Evolutionary conservation across 768 basidiomycete genomes (phyloP), one percentile per base, ranked within the genome.

Genomic region (Collybia nuda): DNA sequence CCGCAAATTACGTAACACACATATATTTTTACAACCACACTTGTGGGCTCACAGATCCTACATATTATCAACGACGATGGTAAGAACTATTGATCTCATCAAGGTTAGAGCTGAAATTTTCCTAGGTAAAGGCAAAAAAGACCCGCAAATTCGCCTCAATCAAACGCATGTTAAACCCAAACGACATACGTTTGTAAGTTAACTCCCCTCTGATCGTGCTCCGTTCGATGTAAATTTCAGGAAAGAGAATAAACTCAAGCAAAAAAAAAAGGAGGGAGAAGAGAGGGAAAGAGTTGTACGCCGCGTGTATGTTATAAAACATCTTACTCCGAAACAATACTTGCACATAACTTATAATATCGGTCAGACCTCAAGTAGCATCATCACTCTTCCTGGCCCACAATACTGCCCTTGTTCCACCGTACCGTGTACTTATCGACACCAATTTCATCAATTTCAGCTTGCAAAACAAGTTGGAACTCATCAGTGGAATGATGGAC

Each of bases 391-490:
- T 98, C 77, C 77, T 99, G 37, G 85, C 89, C 3, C 97, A 98
- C 67, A 98, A 99, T 67, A 86, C 89, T 18, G 88, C 97, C 17
- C 88, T 99, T 41, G 95, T 92, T 0, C 97, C 97, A 0, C 97
- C 97, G 2, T 99, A 98, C 65, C 85, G 96, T 17, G 92, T 99
- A 22, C 82, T 99, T 35, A 93, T 99, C 53, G 97, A 99, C 69
- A 99, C 97, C 65, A 99, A 99, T 67, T 98, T 99, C 60, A 99
- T 99, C 78, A 98, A 98, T 66, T 96, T 98, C 67, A 92, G 88
- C 57, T 78, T 99, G 43, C 97, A 99, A 73, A 99, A 98, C 70
- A 97, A 98, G 68, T 73, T 99, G 56, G 97, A 99, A 67, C 79
- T 98, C 48, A 77, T 98, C 18, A 85, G 87, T 61, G 94, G 91